Base-by-base conservation (phyloP, 805 yeast genomes). In the Debaryomyces hansenii region DNA sequence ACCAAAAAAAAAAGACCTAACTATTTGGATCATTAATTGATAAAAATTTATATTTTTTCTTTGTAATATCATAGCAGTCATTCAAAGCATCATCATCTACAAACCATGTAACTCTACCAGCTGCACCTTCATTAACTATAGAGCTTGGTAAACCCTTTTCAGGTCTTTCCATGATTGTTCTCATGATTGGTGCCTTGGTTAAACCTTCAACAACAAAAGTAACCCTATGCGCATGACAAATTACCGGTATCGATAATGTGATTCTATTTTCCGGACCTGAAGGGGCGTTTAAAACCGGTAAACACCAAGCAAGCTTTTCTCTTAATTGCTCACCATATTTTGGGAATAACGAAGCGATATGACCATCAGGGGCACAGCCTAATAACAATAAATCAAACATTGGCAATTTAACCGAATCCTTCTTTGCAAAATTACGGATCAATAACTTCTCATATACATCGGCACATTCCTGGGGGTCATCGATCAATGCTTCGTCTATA, bases 281-380 rank as follows among this genome's bases (percentile, higher is more conserved):
- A 37, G 99, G 98, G 0, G 97, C 96, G 48, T 90, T 86, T 52
- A 82, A 85, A 6, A 92, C 95, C 1, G 97, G 96, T 20, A 89
- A 87, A 52, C 91, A 91, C 97, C 98, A 92, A 1, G 97, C 97
- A 55, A 86, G 78, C 51, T 85, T 80, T 65, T 92, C 99, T 61
- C 97, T 79, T 54, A 92, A 73, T 46, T 87, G 85, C 55, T 88
- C 94, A 32, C 77, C 77, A 60, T 88, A 94, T 62, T 86, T 85
- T 18, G 99, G 99, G 75, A 92, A 92, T 46, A 92, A 78, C n/a
- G 96, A 90, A 43, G 97, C 96, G 60, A 90, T 88, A 66, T 92
- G 99, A 18, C 99, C 99, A 66, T 92, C 99, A 2, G 98, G 98
- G 0, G 99, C 99, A 75, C 98, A 92, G 20, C 99, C 99, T 48